Evolutionary conservation across 2,329 filamentous ascomycete species (phyloP).

Genomic region (Ophiocordyceps camponoti-saundersi): DNA sequence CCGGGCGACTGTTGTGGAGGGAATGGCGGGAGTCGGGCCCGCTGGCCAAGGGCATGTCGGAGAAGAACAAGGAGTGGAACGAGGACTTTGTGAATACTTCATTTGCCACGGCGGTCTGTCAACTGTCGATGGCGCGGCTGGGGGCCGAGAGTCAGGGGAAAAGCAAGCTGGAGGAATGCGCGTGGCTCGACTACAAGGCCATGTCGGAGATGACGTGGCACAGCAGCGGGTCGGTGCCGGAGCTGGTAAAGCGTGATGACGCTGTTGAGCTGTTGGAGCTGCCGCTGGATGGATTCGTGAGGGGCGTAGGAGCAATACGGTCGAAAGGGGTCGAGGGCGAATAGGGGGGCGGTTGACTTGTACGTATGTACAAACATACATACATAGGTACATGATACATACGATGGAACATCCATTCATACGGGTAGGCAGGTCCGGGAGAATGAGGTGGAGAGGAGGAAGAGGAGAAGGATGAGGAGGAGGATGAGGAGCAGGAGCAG

Average conservation of each 20-base stretch:
- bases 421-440: neutral
- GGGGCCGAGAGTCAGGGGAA: neutral
- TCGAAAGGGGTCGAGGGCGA: no score
- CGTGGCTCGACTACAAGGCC: slow-evolving; percentile 7
- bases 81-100: slow-evolving; percentile 1
- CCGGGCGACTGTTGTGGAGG: slow-evolving; percentile 13
- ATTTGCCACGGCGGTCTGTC: slow-evolving; percentile 4
- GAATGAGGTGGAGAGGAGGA: neutral
- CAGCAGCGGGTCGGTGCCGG: neutral
- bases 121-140: slow-evolving; percentile 1
- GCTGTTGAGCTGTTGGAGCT: slow-evolving; percentile 1
- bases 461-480: neutral
- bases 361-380: no score
- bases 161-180: slow-evolving; percentile 5
- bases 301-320: neutral
- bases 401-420: no score
- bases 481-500: no score
- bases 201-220: slow-evolving; percentile 2
- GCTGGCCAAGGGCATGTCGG: neutral
- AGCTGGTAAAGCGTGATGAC: neutral
- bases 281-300: slow-evolving; percentile 1
- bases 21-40: slow-evolving; percentile 9
- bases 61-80: neutral
- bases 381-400: no score
- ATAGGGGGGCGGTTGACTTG: no score